Percentiles rank a stretch among this genome's conserved stretches.
phyloP scores from a whole-genome alignment of 1,284 basidiomycete species.

The Trichosporon sp. region DNA sequence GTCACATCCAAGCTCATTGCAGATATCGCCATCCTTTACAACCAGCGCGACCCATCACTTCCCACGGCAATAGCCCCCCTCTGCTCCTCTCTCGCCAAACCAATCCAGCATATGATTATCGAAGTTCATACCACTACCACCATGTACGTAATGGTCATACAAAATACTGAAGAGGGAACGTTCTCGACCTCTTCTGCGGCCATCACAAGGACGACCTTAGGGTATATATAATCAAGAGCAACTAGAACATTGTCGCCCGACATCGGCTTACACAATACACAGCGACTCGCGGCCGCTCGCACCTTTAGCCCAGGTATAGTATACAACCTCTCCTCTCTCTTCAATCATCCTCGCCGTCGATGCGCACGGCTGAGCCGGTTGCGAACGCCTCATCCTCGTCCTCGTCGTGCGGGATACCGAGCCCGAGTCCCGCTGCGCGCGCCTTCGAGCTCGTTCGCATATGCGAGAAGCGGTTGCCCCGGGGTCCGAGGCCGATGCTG shows the following conservation, averaged over 20 bases:
- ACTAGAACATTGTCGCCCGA: background rate
- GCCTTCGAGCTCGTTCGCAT: slow-evolving; percentile 40
- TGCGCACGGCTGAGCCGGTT: slow-evolving; percentile 8
- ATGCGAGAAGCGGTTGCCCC: slow-evolving; percentile 40
- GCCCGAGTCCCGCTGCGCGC: slow-evolving; percentile 32
- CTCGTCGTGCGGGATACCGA: slow-evolving; percentile 33
- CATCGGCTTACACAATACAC: background rate
- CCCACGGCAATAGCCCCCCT: no score
- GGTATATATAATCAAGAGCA: slow-evolving; percentile 4
- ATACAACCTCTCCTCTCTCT: slow-evolving; percentile 2
- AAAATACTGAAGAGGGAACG: slow-evolving; percentile 1
- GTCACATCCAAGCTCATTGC: background rate
- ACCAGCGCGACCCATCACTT: no score
- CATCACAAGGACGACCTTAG: background rate
- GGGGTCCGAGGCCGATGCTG: slow-evolving; percentile 22
- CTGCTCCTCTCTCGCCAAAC: no score
- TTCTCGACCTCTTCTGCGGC: slow-evolving; percentile 8
- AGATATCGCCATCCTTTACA: background rate
- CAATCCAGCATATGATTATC: background rate
- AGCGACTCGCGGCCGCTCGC: background rate
- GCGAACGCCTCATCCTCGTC: slow-evolving; percentile 30
- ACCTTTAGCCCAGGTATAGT: background rate
- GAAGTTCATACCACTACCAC: slow-evolving; percentile 17
- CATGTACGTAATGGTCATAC: slow-evolving; percentile 17
- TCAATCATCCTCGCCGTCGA: slow-evolving; percentile 12